Percentiles rank a stretch among this genome's conserved stretches.
Evolutionary conservation across 2,329 filamentous ascomycete species (phyloP).

Genomic region (Penicillium sp.): DNA sequence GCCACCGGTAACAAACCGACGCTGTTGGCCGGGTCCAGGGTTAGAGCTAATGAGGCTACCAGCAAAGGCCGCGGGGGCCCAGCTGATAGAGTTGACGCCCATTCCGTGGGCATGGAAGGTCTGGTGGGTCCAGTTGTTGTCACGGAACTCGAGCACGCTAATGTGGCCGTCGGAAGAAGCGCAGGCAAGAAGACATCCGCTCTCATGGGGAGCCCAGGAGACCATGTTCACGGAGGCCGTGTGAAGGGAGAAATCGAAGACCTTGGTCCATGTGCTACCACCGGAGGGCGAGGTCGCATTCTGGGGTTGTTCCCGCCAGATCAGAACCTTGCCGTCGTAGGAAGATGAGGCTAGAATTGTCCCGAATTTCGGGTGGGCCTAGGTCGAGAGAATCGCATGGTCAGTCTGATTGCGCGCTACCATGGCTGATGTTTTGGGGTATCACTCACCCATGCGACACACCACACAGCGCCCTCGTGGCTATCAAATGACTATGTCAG

Average conservation of each 20-base stretch:
- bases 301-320: constrained; percentile 77
- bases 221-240: constrained; percentile 95
- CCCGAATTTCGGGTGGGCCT: constrained; percentile 93
- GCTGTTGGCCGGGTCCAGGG: constrained; percentile 54
- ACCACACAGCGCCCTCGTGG: constrained; percentile 96
- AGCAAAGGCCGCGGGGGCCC: constrained; percentile 77
- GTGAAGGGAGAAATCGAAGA: constrained; percentile 88
- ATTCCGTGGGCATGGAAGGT: constrained; percentile 87
- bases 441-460: constrained; percentile 68
- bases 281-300: constrained; percentile 32
- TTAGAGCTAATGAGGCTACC: constrained; percentile 74
- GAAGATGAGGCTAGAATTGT: constrained; percentile 91
- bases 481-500: constrained; percentile 40
- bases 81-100: constrained; percentile 90
- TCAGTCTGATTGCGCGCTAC: constrained; percentile 6
- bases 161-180: constrained; percentile 90
- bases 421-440: not conserved
- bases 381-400: constrained; percentile 1
- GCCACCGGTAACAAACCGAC: constrained; percentile 87
- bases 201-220: constrained; percentile 93
- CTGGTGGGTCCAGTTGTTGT: constrained; percentile 82
- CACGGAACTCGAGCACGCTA: constrained; percentile 90
- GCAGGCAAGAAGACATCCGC: constrained; percentile 86
- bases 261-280: constrained; percentile 64
- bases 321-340: constrained; percentile 96